phyloP scores from a whole-genome alignment of 2,329 filamentous ascomycete species.

The Colletotrichum caudatum region DNA sequence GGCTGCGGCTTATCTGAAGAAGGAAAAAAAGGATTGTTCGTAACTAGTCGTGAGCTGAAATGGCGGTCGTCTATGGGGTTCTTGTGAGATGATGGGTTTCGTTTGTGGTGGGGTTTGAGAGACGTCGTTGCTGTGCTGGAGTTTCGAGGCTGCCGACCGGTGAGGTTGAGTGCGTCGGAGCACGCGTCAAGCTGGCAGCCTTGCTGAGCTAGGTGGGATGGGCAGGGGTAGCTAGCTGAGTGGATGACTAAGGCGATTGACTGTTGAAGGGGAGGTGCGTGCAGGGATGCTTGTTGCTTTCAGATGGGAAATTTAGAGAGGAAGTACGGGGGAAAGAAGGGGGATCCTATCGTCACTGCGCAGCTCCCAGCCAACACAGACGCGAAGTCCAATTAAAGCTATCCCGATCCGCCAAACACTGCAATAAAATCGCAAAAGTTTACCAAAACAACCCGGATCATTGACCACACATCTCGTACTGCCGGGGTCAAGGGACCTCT shows the following conservation, averaged over 20 bases:
- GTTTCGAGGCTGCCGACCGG: conserved; percentile 33
- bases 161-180: conserved; percentile 48
- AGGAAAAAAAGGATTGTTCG: conserved; percentile 4
- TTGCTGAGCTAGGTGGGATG: conserved; percentile 50
- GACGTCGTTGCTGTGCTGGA: conserved; percentile 33
- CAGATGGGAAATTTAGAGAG: conserved; percentile 26
- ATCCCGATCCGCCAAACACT: conserved; percentile 2
- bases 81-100: conserved; percentile 34
- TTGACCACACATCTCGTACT: conserved; percentile 7
- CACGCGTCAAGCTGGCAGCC: conserved; percentile 65
- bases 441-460: neutral
- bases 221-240: conserved; percentile 50
- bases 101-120: conserved; percentile 34
- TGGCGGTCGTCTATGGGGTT: conserved; percentile 11
- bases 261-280: conserved; percentile 40
- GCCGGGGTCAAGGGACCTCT: conserved; percentile 7
- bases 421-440: neutral
- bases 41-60: neutral
- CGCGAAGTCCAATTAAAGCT: conserved; percentile 5
- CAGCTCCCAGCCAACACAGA: conserved; percentile 16
- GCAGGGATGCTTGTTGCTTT: conserved; percentile 34
- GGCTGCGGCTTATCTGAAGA: conserved; percentile 46
- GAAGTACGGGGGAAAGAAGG: neutral
- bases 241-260: conserved; percentile 55
- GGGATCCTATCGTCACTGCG: conserved; percentile 34